phyloP scores from a whole-genome alignment of 2,329 filamentous ascomycete species.

The Colletotrichum sp. region DNA sequence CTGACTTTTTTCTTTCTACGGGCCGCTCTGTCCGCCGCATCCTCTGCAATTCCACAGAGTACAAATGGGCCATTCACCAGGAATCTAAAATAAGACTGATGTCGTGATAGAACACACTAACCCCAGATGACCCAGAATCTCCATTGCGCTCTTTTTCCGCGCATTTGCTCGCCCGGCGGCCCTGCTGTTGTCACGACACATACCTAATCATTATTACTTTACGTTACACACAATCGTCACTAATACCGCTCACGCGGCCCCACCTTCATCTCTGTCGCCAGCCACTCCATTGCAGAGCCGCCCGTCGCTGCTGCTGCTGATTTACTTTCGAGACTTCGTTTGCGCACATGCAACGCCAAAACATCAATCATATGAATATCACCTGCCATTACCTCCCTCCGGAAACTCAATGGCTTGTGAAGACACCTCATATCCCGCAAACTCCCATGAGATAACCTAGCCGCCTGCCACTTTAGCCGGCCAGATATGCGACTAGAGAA shows the following conservation, averaged over 20 bases:
- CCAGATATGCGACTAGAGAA: background rate
- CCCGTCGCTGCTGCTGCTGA: background rate
- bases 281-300: background rate
- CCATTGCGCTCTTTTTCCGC: slow-evolving; percentile 13
- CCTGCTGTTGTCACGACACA: background rate
- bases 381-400: background rate
- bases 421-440: background rate
- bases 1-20: background rate
- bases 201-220: background rate
- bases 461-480: background rate
- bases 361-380: background rate
- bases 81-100: background rate
- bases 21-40: background rate
- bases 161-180: background rate
- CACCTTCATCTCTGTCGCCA: background rate
- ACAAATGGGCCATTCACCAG: background rate
- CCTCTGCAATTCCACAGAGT: background rate
- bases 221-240: slow-evolving; percentile 4
- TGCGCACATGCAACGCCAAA: background rate
- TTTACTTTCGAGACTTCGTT: background rate
- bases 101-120: slow-evolving; percentile 5
- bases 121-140: slow-evolving; percentile 3
- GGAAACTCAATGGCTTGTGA: background rate
- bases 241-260: background rate
- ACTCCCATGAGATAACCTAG: background rate